Evolutionary conservation across 2,329 filamentous ascomycete species (phyloP).

Genomic region (Penicillium rolfsii): DNA sequence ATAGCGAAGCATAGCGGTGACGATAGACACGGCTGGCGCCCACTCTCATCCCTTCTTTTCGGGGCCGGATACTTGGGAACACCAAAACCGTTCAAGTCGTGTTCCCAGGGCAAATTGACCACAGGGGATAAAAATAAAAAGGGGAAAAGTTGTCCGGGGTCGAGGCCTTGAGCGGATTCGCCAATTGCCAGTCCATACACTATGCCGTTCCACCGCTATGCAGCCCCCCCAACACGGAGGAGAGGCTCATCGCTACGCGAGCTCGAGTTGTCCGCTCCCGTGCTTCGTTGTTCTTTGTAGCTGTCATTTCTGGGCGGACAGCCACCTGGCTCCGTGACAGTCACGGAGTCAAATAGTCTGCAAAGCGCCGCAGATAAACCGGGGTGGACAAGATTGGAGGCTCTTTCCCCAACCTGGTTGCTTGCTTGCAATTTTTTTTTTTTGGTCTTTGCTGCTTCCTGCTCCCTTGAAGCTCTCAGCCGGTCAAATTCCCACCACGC

Average conservation of each 20-base stretch:
- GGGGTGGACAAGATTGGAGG: neutral
- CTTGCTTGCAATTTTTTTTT: neutral
- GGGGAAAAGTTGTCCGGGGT: slow-evolving; percentile 8
- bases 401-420: neutral
- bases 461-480: neutral
- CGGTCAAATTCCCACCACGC: neutral
- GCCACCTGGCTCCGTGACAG: neutral
- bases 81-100: neutral
- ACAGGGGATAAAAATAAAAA: slow-evolving; percentile 4
- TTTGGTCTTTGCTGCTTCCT: neutral
- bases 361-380: slow-evolving; percentile 26
- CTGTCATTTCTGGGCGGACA: neutral
- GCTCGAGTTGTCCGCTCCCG: neutral
- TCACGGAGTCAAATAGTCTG: neutral
- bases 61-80: slow-evolving; percentile 1
- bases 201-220: slow-evolving; percentile 1
- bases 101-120: neutral
- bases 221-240: slow-evolving; percentile 11
- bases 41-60: slow-evolving; percentile 16
- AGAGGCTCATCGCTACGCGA: slow-evolving; percentile 24
- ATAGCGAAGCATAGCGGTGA: slow-evolving; percentile 16
- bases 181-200: neutral
- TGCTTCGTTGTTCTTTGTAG: neutral
- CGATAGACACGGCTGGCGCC: slow-evolving; percentile 9
- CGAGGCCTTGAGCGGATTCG: neutral